Percentiles rank a stretch among this genome's conserved stretches.
Evolutionary conservation across 306 rosid genomes (phyloP).

Genomic region (Arachis stenosperma): DNA sequence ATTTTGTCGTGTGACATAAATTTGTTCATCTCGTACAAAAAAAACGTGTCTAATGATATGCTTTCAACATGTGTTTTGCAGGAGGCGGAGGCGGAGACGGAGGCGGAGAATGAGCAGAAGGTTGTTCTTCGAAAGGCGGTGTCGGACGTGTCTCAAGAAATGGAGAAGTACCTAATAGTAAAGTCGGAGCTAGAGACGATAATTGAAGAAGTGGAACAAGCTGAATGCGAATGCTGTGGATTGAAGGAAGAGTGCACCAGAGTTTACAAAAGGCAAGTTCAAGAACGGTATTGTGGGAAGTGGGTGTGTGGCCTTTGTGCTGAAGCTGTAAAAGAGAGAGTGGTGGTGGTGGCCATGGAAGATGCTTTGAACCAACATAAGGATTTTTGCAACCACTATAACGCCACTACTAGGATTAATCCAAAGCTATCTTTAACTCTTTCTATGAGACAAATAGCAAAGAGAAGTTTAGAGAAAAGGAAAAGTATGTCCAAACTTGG

Average conservation of each 20-base stretch:
- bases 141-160: conserved; percentile 50
- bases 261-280: conserved; percentile 51
- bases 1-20: no score
- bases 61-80: no score
- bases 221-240: conserved; percentile 70
- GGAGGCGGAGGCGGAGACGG: conserved; percentile 23
- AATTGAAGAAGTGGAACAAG: conserved; percentile 57
- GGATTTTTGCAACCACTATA: conserved; percentile 58
- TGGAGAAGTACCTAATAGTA: conserved; percentile 30
- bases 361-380: conserved; percentile 57
- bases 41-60: no score
- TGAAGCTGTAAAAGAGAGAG: conserved; percentile 67
- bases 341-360: conserved; percentile 22
- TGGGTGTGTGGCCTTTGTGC: conserved; percentile 89
- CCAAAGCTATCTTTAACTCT: conserved; percentile 67
- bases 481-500: conserved; percentile 37
- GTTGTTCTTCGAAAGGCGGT: conserved; percentile 46
- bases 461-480: conserved; percentile 52
- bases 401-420: conserved; percentile 54
- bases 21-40: no score
- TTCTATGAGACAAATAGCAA: conserved; percentile 64
- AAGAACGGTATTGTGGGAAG: conserved; percentile 47
- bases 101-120: conserved; percentile 42
- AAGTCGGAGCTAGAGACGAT: conserved; percentile 28
- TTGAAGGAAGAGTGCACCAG: conserved; percentile 66